Base-by-base conservation (phyloP, 192 early-diverging fungal genomes). In the Coemansia sp. region DNA sequence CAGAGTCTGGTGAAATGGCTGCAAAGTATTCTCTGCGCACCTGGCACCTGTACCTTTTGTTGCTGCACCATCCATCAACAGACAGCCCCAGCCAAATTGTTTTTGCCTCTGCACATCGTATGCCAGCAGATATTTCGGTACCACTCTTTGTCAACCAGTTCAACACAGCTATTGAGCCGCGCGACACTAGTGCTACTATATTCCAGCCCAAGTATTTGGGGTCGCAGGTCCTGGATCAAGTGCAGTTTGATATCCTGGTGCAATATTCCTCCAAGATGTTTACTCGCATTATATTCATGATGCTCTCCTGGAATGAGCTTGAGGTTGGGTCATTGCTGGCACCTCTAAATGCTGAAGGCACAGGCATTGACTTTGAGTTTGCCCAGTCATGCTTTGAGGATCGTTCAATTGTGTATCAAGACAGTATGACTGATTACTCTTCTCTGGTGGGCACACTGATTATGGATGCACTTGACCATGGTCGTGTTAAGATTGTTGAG, bases 241-340 rank as follows among this genome's bases (percentile, higher is more conserved):
- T 74, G 8, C 71, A 80, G 17, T 62, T 84, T 0, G 73, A 83
- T 0, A n/a, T 55, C 2, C 56, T 88, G 1, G 80, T 75, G 6
- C 64, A 79, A n/a, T 89, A 83, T 51, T 88, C 85, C 0, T 56
- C 86, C 3, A 67, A 77, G 11, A 25, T 85, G 6, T 64, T 86
- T 37, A 54, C 67, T 7, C 75, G 84, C 6, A 68, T 87, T 5
- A 59, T 76, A 26, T 75, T 82, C 21, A 73, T 71, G 56, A 72
- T 67, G 4, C 83, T 85, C 54, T 44, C 64, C 20, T 88, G 87
- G 67, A 56, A 71, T 4, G 44, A 79, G 23, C 72, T 76, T 12
- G 69, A 81, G 25, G 64, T 86, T 38, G 81, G 87, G 0, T 85
- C 79, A 28, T 73, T 88, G 26, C 23, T 91, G 23, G 85, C 75